Evolutionary conservation across 345 rosid species (phyloP).

Genomic region (Aurinia saxatilis): DNA sequence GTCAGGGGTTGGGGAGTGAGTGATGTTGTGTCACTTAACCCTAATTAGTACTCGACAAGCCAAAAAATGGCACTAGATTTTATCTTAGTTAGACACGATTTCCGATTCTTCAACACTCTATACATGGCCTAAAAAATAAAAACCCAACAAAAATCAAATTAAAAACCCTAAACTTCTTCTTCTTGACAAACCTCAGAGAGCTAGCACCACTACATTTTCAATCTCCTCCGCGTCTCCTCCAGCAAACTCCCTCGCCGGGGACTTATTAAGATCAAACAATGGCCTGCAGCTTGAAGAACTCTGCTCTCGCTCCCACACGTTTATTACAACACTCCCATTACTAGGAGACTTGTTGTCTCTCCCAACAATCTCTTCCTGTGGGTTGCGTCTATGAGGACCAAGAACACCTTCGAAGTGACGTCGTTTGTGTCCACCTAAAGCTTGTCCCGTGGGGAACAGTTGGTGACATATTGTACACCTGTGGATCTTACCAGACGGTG

Average conservation of each 20-base stretch:
- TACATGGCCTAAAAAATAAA: too few species aligned
- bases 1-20: too few species aligned
- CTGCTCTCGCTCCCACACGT: neutral
- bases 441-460: conserved; percentile 75
- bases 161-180: too few species aligned
- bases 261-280: conserved; percentile 40
- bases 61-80: too few species aligned
- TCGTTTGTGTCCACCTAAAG: conserved; percentile 92
- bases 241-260: conserved; percentile 40
- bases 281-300: neutral
- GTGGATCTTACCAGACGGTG: conserved; percentile 41
- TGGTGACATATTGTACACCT: conserved; percentile 73
- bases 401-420: conserved; percentile 71
- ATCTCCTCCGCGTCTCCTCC: conserved; percentile 36
- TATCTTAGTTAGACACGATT: too few species aligned
- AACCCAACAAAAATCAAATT: too few species aligned
- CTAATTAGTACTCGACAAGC: too few species aligned
- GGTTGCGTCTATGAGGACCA: neutral
- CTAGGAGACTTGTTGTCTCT: conserved; percentile 16
- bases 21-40: too few species aligned
- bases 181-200: too few species aligned
- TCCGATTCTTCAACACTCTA: too few species aligned
- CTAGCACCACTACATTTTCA: too few species aligned
- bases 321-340: neutral
- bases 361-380: neutral